A percentile compares a stretch with the other conserved stretches of the same genome.
Evolutionary conservation across 768 basidiomycete species (phyloP).

Genomic region (Udeniomyces megalosporus): DNA sequence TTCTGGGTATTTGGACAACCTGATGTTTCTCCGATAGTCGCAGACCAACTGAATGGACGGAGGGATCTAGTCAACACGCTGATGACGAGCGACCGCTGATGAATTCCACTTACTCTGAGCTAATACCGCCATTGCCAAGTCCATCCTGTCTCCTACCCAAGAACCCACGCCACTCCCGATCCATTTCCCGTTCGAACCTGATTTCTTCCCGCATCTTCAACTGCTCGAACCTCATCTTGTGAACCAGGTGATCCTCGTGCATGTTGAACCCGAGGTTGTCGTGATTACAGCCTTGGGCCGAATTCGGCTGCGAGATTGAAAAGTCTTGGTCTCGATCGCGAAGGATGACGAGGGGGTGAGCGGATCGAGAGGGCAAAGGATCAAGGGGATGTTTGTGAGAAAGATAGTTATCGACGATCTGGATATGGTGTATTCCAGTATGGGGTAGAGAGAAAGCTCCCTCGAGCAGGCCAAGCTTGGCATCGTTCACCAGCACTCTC

Average conservation of each 20-base stretch:
- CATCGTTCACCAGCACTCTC: constrained; percentile 54
- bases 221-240: background rate
- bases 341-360: constrained; percentile 52
- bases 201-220: background rate
- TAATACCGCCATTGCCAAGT: constrained; percentile 31
- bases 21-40: constrained; percentile 46
- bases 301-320: constrained; percentile 37
- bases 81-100: no score
- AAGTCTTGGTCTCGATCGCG: constrained; percentile 57
- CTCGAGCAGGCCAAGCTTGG: constrained; percentile 45
- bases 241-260: constrained; percentile 16
- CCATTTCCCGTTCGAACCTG: background rate
- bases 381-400: background rate
- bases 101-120: background rate
- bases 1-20: constrained; percentile 61
- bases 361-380: constrained; percentile 16
- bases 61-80: no score
- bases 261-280: background rate
- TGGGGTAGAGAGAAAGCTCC: constrained; percentile 57
- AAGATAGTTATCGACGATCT: background rate
- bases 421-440: constrained; percentile 43
- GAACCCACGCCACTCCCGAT: background rate
- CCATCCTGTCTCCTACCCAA: constrained; percentile 10
- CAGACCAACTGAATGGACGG: constrained; percentile 47
- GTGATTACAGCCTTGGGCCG: constrained; percentile 24